phyloP scores from a whole-genome alignment of 805 yeast species.

The Candida jianshihensis region DNA sequence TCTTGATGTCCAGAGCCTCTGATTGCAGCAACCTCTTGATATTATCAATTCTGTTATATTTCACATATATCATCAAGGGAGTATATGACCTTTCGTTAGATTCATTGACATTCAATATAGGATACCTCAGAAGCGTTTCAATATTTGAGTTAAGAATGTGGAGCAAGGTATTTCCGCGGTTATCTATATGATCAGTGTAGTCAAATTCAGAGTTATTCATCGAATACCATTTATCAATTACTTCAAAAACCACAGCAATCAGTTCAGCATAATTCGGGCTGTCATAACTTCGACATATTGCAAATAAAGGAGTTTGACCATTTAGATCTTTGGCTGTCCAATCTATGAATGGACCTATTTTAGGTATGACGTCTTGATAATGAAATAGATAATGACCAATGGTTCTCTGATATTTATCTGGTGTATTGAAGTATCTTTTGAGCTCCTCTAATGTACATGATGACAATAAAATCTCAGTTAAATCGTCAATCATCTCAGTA shows the following conservation, averaged over 20 bases:
- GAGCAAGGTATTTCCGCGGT: constrained; percentile 65
- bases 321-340: constrained; percentile 64
- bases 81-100: constrained; percentile 52
- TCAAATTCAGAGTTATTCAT: constrained; percentile 27
- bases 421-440: constrained; percentile 37
- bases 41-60: constrained; percentile 60
- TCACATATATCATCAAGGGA: constrained; percentile 65
- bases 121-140: constrained; percentile 28
- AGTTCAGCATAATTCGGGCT: constrained; percentile 52
- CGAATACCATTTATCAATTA: constrained; percentile 38
- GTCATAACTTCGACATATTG: constrained; percentile 75
- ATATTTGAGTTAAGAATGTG: constrained; percentile 60
- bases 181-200: constrained; percentile 61
- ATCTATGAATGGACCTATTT: constrained; percentile 51
- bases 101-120: constrained; percentile 47
- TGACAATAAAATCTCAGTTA: constrained; percentile 37
- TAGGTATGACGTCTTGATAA: constrained; percentile 40
- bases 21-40: constrained; percentile 44
- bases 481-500: constrained; percentile 35
- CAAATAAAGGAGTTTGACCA: constrained; percentile 73
- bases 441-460: constrained; percentile 42
- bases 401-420: constrained; percentile 50
- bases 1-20: constrained; percentile 38
- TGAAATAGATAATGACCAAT: constrained; percentile 72
- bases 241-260: constrained; percentile 37